A percentile compares a stretch with the other conserved stretches of the same genome.
phyloP scores from a whole-genome alignment of 176 grass and related monocot species.

The Zoysia japonica region DNA sequence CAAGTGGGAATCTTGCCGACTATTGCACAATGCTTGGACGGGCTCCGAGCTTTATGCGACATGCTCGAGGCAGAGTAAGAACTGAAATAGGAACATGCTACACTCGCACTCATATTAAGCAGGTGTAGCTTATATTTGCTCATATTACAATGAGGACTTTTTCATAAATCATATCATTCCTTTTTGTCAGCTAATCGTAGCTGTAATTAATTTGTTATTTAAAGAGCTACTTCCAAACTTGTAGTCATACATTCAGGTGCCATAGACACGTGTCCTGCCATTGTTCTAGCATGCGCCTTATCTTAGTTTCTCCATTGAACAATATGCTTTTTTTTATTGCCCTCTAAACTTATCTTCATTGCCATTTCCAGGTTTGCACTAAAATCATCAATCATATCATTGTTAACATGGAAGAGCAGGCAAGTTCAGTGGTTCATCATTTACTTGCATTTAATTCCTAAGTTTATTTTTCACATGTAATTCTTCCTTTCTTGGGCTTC shows the following conservation, averaged over 20 bases:
- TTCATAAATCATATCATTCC: background rate
- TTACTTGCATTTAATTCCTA: background rate
- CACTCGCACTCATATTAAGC: background rate
- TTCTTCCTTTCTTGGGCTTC: background rate
- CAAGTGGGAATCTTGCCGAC: constrained; percentile 71
- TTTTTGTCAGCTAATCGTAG: constrained; percentile 1
- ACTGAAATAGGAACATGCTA: constrained; percentile 14
- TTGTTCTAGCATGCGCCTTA: background rate
- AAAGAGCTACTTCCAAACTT: background rate
- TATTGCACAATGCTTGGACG: constrained; percentile 67
- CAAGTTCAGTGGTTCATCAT: constrained; percentile 20
- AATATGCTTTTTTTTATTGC: background rate
- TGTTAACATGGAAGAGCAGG: constrained; percentile 70
- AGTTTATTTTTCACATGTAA: background rate
- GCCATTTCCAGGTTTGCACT: constrained; percentile 51
- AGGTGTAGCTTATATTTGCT: background rate
- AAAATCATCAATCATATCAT: constrained; percentile 62
- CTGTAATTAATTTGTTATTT: background rate
- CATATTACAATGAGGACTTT: background rate
- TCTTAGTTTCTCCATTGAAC: background rate
- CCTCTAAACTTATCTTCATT: constrained; percentile 27
- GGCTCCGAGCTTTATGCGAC: constrained; percentile 53
- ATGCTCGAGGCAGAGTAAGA: constrained; percentile 79
- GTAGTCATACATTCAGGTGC: background rate
- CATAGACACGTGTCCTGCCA: background rate